Base-by-base conservation (phyloP, 768 basidiomycete species). In the Trametes elegans region DNA sequence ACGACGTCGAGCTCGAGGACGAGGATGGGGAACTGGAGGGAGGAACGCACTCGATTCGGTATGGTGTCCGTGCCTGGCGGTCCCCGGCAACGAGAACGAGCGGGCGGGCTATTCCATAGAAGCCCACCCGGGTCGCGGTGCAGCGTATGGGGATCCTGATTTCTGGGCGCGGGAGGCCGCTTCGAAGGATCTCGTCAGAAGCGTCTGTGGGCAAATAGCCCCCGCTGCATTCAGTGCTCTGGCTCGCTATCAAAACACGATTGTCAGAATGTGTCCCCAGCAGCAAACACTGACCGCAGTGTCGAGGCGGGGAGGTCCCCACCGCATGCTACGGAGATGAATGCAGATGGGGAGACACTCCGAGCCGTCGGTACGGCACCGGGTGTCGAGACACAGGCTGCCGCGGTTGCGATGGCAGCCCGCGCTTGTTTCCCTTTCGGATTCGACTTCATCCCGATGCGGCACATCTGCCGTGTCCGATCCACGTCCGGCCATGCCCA, bases 171-270 rank as follows among this genome's bases (percentile, higher is more conserved):
- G 23, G 28, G 50, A 7, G n/a, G 39, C 46, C 29, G 45, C 19
- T 19, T 49, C 39, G 47, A 23, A 36, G 36, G 47, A 49, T 55
- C 47, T 55, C 48, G 55, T 49, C 55, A 45, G 55, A 56, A 56
- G 23, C 9, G 16, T 21, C 46, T 23, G 43, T 34, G 9, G 35
- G 46, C 46, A 16, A 18, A n/a, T 18, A 32, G 13, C 10, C 18
- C 31, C 11, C 8, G 50, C 24, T 24, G 41, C 41, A 8, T 14
- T 34, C 39, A 18, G 39, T 23, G 16, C n/a, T 6, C 13, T n/a
- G 35, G 29, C 19, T 27, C 41, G 32, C 43, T 29, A 53, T 35
- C 51, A n/a, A n/a, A n/a, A n/a, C n/a, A n/a, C n/a, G n/a, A 44
- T 9, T 14, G 8, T 13, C 8, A 28, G 42, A 53, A 35, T 34